Conservation (phyloP, 2,329 filamentous ascomycete genomes). For the Sarocladiaceae sp. region DNA sequence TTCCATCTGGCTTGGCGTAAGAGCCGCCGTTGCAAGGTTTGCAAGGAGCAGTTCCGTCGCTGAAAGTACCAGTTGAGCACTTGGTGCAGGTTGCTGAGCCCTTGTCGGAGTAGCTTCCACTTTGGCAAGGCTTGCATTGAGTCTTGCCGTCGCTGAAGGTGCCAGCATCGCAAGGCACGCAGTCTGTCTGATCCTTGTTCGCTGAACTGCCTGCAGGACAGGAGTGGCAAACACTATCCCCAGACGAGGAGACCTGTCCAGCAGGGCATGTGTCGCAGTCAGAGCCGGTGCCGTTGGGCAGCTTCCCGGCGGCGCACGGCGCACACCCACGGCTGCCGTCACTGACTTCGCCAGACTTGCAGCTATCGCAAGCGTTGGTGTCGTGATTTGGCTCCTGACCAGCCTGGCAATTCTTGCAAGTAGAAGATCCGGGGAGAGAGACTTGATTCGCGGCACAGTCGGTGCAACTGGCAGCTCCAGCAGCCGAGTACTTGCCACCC, state of each 20-base stretch:
- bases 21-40: neutral
- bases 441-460: slow-evolving; percentile 3
- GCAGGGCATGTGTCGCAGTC: slow-evolving; percentile 1
- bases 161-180: neutral
- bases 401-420: neutral
- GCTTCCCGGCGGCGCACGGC: neutral
- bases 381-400: slow-evolving; percentile 3
- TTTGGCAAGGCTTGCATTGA: neutral
- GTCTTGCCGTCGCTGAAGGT: neutral
- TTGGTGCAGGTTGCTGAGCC: neutral
- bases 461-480: neutral
- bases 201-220: neutral
- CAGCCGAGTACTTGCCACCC: slow-evolving; percentile 1
- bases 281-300: neutral
- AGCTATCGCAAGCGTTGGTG: neutral
- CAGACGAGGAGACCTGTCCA: neutral
- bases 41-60: neutral
- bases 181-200: neutral
- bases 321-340: slow-evolving; percentile 3
- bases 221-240: neutral
- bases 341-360: neutral
- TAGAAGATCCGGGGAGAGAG: neutral
- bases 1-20: neutral
- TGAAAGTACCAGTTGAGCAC: neutral
- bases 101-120: neutral